Conservation (phyloP, 768 basidiomycete genomes). For the Leccinum olivaceopallidum region DNA sequence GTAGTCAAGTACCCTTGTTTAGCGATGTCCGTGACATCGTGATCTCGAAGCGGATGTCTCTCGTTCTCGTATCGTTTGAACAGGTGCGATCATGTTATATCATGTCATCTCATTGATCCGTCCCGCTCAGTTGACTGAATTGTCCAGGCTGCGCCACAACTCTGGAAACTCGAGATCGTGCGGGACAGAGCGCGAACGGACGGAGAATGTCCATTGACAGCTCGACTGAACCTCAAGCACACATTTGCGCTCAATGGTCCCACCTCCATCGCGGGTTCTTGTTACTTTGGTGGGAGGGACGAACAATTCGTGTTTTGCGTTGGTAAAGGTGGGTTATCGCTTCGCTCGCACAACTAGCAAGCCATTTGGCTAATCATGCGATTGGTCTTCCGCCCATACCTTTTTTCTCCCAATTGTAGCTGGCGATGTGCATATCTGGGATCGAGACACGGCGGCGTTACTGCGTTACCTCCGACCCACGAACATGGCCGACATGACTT, state of each 20-base stretch:
- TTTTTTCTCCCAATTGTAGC: conserved; percentile 38
- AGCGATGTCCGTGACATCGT: conserved; percentile 55
- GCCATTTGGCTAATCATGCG: background rate
- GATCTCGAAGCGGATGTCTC: conserved; percentile 42
- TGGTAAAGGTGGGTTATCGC: conserved; percentile 57
- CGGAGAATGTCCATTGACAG: conserved; percentile 13
- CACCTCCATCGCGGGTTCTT: conserved; percentile 76
- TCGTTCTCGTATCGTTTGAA: conserved; percentile 42
- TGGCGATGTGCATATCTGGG: conserved; percentile 86
- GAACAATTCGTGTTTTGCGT: conserved; percentile 80
- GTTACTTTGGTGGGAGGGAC: conserved; percentile 77
- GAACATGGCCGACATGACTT: conserved; percentile 59
- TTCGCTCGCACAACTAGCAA: background rate
- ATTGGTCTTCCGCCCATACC: background rate
- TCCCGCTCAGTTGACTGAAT: background rate
- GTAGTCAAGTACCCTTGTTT: conserved; percentile 51
- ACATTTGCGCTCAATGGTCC: conserved; percentile 63
- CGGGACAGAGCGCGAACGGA: conserved; percentile 47
- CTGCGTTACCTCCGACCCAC: conserved; percentile 68
- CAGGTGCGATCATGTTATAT: conserved; percentile 16
- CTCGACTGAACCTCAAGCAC: conserved; percentile 47
- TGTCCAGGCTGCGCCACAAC: conserved; percentile 65
- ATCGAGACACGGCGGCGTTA: conserved; percentile 72
- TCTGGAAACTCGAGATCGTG: conserved; percentile 69
- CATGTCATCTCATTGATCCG: background rate